phyloP scores from a whole-genome alignment of 306 rosid species.

The Quercus mongolica region DNA sequence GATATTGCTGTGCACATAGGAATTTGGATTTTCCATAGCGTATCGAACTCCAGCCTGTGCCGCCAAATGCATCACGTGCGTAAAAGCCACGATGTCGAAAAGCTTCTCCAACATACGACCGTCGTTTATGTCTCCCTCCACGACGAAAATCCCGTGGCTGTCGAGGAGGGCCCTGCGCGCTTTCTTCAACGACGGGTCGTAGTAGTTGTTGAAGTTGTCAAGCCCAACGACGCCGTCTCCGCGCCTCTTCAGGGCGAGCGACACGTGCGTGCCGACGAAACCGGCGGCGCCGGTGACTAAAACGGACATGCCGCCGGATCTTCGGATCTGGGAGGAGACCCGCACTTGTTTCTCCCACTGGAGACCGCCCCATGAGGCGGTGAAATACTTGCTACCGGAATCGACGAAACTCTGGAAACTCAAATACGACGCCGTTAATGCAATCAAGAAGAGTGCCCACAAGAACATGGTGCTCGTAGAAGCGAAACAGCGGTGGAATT shows the following conservation, averaged over 20 bases:
- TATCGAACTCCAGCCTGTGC: conserved; percentile 93
- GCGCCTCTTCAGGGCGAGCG: conserved; percentile 60
- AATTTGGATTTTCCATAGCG: conserved; percentile 87
- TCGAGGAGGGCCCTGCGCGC: conserved; percentile 52
- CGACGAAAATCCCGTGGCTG: conserved; percentile 50
- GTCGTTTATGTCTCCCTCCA: conserved; percentile 77
- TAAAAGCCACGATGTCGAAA: conserved; percentile 72
- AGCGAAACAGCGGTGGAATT: conserved; percentile 69
- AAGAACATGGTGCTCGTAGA: conserved; percentile 89
- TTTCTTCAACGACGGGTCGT: conserved; percentile 74
- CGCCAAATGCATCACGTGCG: conserved; percentile 88
- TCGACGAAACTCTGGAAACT: conserved; percentile 75
- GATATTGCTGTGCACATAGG: conserved; percentile 86
- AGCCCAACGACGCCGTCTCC: conserved; percentile 88
- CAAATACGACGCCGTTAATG: conserved; percentile 71
- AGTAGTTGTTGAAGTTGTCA: conserved; percentile 78
- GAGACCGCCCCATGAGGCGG: conserved; percentile 90
- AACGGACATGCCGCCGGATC: conserved; percentile 67
- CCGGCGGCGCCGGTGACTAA: conserved; percentile 81
- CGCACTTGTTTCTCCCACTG: conserved; percentile 94
- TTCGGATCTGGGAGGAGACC: conserved; percentile 63
- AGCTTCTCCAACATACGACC: conserved; percentile 58
- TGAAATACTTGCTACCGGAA: conserved; percentile 58
- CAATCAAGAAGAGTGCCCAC: conserved; percentile 78
- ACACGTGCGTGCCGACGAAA: conserved; percentile 74